Evolutionary conservation across 495 filamentous ascomycete species (phyloP).

Genomic region (Aspergillus affinis): DNA sequence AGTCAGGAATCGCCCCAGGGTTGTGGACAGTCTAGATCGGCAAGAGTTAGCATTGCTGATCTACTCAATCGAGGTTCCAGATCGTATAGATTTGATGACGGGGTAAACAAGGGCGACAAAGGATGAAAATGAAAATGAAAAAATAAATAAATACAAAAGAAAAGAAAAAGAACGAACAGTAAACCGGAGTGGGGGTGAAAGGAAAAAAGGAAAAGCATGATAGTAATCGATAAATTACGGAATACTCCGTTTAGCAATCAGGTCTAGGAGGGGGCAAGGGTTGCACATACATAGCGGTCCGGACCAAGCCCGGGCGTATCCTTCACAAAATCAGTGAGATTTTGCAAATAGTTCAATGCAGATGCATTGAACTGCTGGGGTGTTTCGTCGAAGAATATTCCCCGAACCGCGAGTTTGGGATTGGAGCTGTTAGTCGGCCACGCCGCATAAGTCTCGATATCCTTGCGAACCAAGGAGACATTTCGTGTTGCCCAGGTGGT

Average conservation of each 20-base stretch:
- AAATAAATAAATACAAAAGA: slow-evolving; percentile 8
- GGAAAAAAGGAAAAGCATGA: neutral
- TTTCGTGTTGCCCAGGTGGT: slow-evolving; percentile 49
- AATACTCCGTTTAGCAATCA: neutral
- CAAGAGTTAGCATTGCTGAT: slow-evolving; percentile 15
- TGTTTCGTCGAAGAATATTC: slow-evolving; percentile 52
- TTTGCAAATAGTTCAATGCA: slow-evolving; percentile 37
- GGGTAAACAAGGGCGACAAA: slow-evolving; percentile 9
- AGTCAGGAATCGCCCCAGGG: slow-evolving; percentile 46
- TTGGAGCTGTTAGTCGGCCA: slow-evolving; percentile 43
- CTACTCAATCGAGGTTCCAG: neutral
- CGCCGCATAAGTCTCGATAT: slow-evolving; percentile 48
- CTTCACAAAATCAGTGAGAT: slow-evolving; percentile 37
- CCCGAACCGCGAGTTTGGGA: slow-evolving; percentile 38
- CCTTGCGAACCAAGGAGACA: slow-evolving; percentile 36
- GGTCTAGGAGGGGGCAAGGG: slow-evolving; percentile 6
- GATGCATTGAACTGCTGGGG: slow-evolving; percentile 40
- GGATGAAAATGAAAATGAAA: slow-evolving; percentile 7
- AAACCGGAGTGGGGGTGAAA: neutral
- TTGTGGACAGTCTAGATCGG: slow-evolving; percentile 48
- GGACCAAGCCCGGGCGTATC: slow-evolving; percentile 34
- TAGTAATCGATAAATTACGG: slow-evolving; percentile 5
- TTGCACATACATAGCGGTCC: slow-evolving; percentile 38
- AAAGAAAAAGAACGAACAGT: too few relatives aligned
- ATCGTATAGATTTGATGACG: slow-evolving; percentile 12